A percentile compares a stretch with the other conserved stretches of the same genome.
phyloP scores from a whole-genome alignment of 2,329 filamentous ascomycete species.

The Botryosphaeria agaves region DNA sequence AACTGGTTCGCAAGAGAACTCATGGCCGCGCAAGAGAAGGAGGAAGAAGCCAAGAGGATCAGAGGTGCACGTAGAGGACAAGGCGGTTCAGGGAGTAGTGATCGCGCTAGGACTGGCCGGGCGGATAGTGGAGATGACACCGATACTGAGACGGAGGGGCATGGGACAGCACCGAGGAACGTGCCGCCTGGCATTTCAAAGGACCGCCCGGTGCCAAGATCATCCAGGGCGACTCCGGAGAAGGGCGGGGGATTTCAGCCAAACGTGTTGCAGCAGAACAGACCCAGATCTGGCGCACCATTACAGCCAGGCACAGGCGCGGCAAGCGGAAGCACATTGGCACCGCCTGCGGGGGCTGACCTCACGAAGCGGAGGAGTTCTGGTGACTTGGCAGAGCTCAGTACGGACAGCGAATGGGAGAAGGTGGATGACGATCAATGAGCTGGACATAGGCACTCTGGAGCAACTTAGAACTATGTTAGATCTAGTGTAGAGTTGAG shows the following conservation, averaged over 20 bases:
- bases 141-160: conserved; percentile 25
- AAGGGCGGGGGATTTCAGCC: background rate
- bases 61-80: conserved; percentile 18
- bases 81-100: conserved; percentile 31
- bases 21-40: conserved; percentile 24
- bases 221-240: background rate
- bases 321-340: conserved; percentile 1
- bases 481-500: no score
- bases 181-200: conserved; percentile 4
- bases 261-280: no score
- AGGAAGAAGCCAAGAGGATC: conserved; percentile 32
- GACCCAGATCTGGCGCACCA: no score
- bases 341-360: conserved; percentile 1
- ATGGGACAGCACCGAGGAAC: conserved; percentile 6
- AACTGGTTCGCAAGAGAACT: conserved; percentile 86
- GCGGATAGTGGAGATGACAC: conserved; percentile 28
- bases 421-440: conserved; percentile 59
- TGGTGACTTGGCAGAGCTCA: conserved; percentile 12
- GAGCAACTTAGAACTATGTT: no score
- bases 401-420: conserved; percentile 96
- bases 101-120: conserved; percentile 18
- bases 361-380: conserved; percentile 6
- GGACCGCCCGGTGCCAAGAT: background rate
- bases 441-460: conserved; percentile 32
- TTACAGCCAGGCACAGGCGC: background rate